Base-by-base conservation (phyloP, 2,329 filamentous ascomycete species). In the Colletotrichum trifolii region DNA sequence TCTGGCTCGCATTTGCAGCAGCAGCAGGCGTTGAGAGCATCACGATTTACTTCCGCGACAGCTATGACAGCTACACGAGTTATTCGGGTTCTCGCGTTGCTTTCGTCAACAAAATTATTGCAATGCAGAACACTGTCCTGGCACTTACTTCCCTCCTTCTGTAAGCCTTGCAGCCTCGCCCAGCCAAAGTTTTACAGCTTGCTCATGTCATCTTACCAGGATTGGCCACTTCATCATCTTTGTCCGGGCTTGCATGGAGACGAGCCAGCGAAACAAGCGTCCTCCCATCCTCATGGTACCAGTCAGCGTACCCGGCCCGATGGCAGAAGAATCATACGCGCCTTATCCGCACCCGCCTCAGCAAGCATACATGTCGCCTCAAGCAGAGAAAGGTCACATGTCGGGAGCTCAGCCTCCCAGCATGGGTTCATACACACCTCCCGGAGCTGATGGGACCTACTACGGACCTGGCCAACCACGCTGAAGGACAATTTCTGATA, bases 221-320 rank as follows among this genome's bases (percentile, higher is more conserved):
- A 53, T 73, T n/a, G 45, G 76, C 40, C 74, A 80, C 65, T 78
- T 82, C 45, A 66, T 73, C 60, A 71, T 82, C 45, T 82, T 82
- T 66, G 68, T 80, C 40, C 69, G 73, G 11, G 78, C 77, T 13
- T 82, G 80, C 60, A 71, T 80, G 64, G 78, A 80, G 60, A 78
- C 77, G 1, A 67, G 72, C 54, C 72, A 68, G 48, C 67, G 72
- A 64, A 78, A 79, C 59, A 6, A 12, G 8, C 53, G 58, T 7
- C 40, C 62, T n/a, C 48, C 63, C 6, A 47, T 66, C 8, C 59
- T 54, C 15, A 57, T 63, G 62, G 54, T 67, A 15, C 36, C 63
- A 3, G 17, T 42, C n/a, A 55, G 47, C 39, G 54, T 35, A 36
- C 53, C 47, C 8, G 10, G 49, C 7, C 60, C 60, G 6, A 53